Base-by-base conservation (phyloP, 1,284 basidiomycete species). In the Pseudozyma hubeiensis region DNA sequence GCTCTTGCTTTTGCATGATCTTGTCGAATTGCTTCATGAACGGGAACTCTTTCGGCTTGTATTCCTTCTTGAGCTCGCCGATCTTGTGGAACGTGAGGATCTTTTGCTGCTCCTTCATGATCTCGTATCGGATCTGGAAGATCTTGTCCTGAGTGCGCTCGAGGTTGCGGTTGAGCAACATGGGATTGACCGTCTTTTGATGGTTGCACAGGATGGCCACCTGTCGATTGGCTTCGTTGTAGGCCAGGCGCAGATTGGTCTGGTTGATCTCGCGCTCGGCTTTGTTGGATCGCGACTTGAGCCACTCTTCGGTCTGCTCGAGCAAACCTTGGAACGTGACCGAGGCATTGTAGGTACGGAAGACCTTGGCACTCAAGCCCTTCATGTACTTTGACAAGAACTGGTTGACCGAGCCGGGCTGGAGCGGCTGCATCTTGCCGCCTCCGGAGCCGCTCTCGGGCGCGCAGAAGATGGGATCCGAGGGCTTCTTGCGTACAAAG, bases 401-500 rank as follows among this genome's bases (percentile, higher is more conserved):
- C 52, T 82, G 79, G 66, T 84, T 84, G 44, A 84, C 81, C 37
- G 74, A 69, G 51, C 69, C 66, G 13, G 75, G 72, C 50, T 80
- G 61, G 6, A 80, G 58, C 24, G 77, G 77, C 49, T 77, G 69
- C 72, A 77, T 71, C 65, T 68, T 66, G 53, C 55, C 69, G 17
- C 35, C 56, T 34, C 69, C 64, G 5, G 77, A 69, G 24, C 24
- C 24, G 24, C 24, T 24, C 10, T 68, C 69, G 24, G 78, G 76
- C 1, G 78, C 78, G 24, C 76, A 97, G 81, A 99, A 99, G 58
- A 99, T 85, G 70, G 91, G 90, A 83, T 99, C 96, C 14, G 90
- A 90, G 64, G 93, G 91, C 55, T 89, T 88, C 88, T 98, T 98
- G 78, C 91, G 91, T 30, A 93, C 90, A 81, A 94, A 94, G 85